Evolutionary conservation across 208 protist genomes (phyloP).

Genomic region (Strigomonas galati): DNA sequence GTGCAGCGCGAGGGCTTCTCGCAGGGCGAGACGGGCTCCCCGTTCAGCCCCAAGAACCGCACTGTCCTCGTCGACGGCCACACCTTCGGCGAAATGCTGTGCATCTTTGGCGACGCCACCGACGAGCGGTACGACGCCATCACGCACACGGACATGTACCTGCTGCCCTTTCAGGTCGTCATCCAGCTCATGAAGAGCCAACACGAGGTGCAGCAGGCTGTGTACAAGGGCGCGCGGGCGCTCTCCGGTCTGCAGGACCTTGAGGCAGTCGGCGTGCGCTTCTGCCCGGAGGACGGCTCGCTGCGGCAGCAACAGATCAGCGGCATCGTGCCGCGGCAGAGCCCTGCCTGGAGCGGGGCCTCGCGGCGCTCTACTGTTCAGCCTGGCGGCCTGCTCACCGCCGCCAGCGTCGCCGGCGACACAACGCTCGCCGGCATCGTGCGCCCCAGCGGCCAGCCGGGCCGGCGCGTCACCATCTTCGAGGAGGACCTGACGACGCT

Average conservation of each 20-base stretch:
- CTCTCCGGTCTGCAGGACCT: conserved; percentile 42
- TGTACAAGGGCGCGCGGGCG: conserved; percentile 50
- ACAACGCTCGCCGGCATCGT: conserved; percentile 19
- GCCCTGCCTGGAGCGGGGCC: too few relatives aligned
- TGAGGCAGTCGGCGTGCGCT: conserved; percentile 41
- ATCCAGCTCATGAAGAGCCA: conserved; percentile 81
- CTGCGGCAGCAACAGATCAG: conserved; percentile 17
- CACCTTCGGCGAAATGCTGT: conserved; percentile 73
- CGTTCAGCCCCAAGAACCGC: conserved; percentile 41
- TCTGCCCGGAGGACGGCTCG: conserved; percentile 30
- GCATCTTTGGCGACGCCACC: conserved; percentile 65
- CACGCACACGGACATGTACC: conserved; percentile 73
- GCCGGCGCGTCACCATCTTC: conserved; percentile 42
- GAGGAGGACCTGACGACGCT: conserved; percentile 12
- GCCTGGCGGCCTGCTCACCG: not conserved
- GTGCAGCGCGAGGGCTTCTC: conserved; percentile 40
- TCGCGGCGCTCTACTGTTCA: not conserved
- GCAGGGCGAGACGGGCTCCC: conserved; percentile 12
- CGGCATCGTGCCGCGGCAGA: conserved; percentile 29
- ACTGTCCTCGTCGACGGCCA: conserved; percentile 70
- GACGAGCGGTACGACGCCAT: conserved; percentile 55
- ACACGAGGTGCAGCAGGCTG: conserved; percentile 40
- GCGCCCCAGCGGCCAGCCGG: too few relatives aligned
- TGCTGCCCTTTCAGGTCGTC: conserved; percentile 69
- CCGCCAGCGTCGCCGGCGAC: not conserved